A percentile compares a stretch with the other conserved stretches of the same genome.
Conservation (phyloP, 2,329 filamentous ascomycete genomes). For the Ustulina deusta region DNA sequence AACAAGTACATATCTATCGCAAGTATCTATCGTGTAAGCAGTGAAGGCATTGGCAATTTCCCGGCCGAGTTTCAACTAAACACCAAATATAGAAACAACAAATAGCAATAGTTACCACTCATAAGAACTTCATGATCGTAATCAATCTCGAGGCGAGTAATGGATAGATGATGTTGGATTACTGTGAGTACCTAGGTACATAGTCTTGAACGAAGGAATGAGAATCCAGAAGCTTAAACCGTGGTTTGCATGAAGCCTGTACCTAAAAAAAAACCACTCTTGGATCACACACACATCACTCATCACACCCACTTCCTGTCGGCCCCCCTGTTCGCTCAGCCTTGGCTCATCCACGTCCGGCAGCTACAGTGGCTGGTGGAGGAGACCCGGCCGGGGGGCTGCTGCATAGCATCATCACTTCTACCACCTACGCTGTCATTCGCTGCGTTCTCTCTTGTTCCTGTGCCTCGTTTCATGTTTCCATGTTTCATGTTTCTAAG, state of each 20-base stretch:
- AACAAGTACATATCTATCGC: too few relatives aligned
- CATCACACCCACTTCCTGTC: not conserved
- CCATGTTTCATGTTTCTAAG: conserved; percentile 42
- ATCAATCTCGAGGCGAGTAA: not conserved
- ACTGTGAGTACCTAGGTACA: conserved; percentile 15
- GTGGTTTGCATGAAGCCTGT: not conserved
- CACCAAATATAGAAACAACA: conserved; percentile 28
- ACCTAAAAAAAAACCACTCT: conserved; percentile 13
- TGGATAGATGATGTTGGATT: not conserved
- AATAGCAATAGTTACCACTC: too few relatives aligned
- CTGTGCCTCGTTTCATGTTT: conserved; percentile 37
- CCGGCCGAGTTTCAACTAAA: conserved; percentile 3
- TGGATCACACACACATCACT: conserved; percentile 2
- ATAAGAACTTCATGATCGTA: conserved; percentile 2
- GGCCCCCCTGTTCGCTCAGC: not conserved
- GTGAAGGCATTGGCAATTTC: conserved; percentile 4
- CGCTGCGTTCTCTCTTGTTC: not conserved
- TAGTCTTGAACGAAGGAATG: not conserved
- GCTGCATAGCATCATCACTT: conserved; percentile 32
- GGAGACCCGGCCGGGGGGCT: not conserved
- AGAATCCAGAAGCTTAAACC: not conserved
- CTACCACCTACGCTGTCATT: not conserved
- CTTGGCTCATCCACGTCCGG: conserved; percentile 2
- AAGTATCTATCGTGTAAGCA: not conserved
- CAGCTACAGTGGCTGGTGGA: too few relatives aligned